A percentile compares a stretch with the other conserved stretches of the same genome.
These are phyloP conservation scores for Ocimum tenuiflorum DNA, from an alignment of 257 asterid species.

Conservation along the genomic window DNA sequence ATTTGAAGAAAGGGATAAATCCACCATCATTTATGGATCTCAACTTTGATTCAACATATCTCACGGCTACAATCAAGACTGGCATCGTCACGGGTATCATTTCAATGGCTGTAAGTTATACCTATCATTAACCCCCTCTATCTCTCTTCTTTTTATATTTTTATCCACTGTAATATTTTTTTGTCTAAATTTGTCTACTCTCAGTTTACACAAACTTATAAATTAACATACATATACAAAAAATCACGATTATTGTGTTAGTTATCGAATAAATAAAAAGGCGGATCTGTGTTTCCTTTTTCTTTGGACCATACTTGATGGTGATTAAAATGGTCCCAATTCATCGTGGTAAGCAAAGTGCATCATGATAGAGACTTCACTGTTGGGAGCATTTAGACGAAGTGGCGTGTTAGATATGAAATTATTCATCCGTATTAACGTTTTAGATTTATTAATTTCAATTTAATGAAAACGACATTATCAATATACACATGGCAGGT, in stretches of 20 bases:
- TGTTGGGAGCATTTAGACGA: neutral
- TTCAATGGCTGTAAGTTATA: constrained; percentile 69
- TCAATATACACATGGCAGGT: neutral
- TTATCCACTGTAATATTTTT: too few species aligned
- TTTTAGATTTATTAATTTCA: too few species aligned
- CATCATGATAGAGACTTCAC: constrained; percentile 15
- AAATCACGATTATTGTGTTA: too few species aligned
- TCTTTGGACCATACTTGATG: too few species aligned
- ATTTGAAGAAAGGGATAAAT: constrained; percentile 84
- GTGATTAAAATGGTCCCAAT: neutral
- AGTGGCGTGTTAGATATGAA: too few species aligned
- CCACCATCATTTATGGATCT: constrained; percentile 79
- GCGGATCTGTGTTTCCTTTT: neutral
- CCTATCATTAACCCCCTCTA: neutral
- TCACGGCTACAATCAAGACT: constrained; percentile 58
- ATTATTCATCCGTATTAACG: too few species aligned
- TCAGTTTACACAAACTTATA: too few species aligned
- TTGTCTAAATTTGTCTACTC: too few species aligned
- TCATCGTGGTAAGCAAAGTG: neutral
- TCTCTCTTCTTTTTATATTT: neutral
- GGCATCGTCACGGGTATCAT: constrained; percentile 88
- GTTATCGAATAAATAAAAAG: too few species aligned
- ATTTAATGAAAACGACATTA: too few species aligned
- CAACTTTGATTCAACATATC: constrained; percentile 58
- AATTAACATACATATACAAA: too few species aligned